Base-by-base conservation (phyloP, 2,329 filamentous ascomycete species). In the Xylaria sp. region DNA sequence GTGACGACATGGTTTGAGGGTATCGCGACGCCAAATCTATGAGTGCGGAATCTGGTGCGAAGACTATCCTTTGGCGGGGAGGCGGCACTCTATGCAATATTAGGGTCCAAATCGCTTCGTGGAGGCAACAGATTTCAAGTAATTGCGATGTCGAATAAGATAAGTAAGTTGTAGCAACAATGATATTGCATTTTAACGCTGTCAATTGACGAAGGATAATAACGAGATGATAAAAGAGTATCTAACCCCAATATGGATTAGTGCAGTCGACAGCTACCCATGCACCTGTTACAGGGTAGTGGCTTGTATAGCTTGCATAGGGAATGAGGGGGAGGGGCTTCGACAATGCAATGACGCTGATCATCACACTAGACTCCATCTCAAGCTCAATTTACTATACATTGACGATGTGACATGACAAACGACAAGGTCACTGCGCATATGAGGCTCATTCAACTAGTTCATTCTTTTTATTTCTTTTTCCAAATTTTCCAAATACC, bases 1-100 rank as follows among this genome's bases (percentile, higher is more conserved):
- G 81, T 20, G 82, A 81, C 20, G 81, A 76, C 80, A 81, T 81
- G 57, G 57, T 66, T 12, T 61, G 15, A 32, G 8, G 43, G 28
- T 34, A 58, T 57, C n/a, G 8, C 50, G 62, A 39, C 13, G 13
- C 36, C 13, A 39, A 18, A 15, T 39, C 36, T 39, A 1, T 25
- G 39, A 10, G 28, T 23, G n/a, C 7, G 4, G 23, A 4, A 15
- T 12, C 4, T 52, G 2, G 20, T 32, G 43, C 18, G 12, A 50
- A 25, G n/a, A 30, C 32, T 25, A 15, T 23, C 20, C 2, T 53
- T 53, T 34, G 15, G 18, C 6, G 10, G 8, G 8, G 6, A 8
- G n/a, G 3, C 2, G 15, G 20, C 10, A 7, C 28, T 13, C 25
- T 8, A 25, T 23, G 20, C 23, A 39, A 50, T 2, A 32, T 18